Percentiles rank a stretch among this genome's conserved stretches.
These are phyloP conservation scores for Chenopodium berlandieri DNA, from an alignment of 148 eudicot genomes.

Conservation along the genomic window DNA sequence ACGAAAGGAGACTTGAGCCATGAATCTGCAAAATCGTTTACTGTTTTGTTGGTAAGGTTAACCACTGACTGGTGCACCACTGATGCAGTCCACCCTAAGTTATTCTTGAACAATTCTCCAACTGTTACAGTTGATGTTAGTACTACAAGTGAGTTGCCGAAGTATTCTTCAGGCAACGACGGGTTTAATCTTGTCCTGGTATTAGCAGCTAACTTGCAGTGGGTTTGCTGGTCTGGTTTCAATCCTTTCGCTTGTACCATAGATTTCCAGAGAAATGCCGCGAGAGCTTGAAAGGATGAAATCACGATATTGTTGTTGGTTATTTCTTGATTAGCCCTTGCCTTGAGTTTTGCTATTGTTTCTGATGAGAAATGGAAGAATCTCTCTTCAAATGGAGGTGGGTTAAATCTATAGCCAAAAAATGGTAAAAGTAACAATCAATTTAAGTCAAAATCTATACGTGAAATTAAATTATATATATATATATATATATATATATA, in stretches of 20 bases:
- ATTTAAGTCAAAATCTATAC: no score
- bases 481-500: no score
- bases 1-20: slow-evolving; percentile 16
- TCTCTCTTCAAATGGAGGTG: slow-evolving; percentile 36
- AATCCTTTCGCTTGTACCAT: slow-evolving; percentile 51
- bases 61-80: slow-evolving; percentile 37
- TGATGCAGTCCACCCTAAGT: slow-evolving; percentile 40
- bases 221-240: slow-evolving; percentile 32
- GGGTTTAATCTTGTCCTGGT: slow-evolving; percentile 53
- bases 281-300: slow-evolving; percentile 60
- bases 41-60: slow-evolving; percentile 30
- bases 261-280: slow-evolving; percentile 57
- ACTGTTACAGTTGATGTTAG: slow-evolving; percentile 23
- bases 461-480: no score
- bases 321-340: slow-evolving; percentile 39
- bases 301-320: slow-evolving; percentile 30
- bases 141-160: slow-evolving; percentile 49
- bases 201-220: slow-evolving; percentile 52
- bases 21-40: background rate
- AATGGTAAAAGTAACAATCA: no score
- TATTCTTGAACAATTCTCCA: slow-evolving; percentile 39
- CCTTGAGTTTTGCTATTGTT: slow-evolving; percentile 41
- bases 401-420: background rate
- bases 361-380: slow-evolving; percentile 54
- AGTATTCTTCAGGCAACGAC: slow-evolving; percentile 43